A percentile compares a stretch with the other conserved stretches of the same genome.
Evolutionary conservation across 305 asterid species (phyloP).

Genomic region (Andrographis paniculata): DNA sequence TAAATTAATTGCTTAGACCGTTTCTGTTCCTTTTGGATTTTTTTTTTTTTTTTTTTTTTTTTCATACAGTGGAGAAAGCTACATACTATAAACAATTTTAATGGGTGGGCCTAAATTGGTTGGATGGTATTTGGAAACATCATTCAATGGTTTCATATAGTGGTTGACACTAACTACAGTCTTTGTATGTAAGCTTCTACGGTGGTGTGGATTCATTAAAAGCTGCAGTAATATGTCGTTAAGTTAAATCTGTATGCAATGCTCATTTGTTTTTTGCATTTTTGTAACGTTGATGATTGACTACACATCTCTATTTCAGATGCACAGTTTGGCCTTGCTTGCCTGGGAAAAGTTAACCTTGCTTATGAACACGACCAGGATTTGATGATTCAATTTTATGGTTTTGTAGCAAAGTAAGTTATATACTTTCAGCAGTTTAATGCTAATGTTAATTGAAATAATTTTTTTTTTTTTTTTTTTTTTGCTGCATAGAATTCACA

Average conservation of each 20-base stretch:
- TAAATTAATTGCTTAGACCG: conserved; percentile 9
- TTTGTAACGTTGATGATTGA: background rate
- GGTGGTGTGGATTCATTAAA: background rate
- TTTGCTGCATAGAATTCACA: background rate
- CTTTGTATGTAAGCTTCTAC: background rate
- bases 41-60: background rate
- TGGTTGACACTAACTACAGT: background rate
- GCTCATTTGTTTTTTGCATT: background rate
- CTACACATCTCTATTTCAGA: conserved; percentile 36
- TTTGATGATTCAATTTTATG: conserved; percentile 69
- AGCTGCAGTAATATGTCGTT: conserved; percentile 1
- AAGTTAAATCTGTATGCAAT: conserved; percentile 6
- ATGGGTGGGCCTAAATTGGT: background rate
- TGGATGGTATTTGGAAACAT: background rate
- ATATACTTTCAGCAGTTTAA: background rate
- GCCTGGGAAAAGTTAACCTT: conserved; percentile 70
- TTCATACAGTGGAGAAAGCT: background rate
- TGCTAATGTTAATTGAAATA: conserved; percentile 1
- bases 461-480: too few species aligned
- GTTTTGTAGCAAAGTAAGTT: conserved; percentile 72
- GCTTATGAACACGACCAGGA: conserved; percentile 68
- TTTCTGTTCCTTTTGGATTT: background rate
- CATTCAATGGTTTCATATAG: background rate
- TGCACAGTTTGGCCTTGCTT: conserved; percentile 71
- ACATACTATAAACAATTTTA: background rate